A percentile compares a stretch with the other conserved stretches of the same genome.
These are phyloP conservation scores for Sambucus nigra DNA, from an alignment of 129 eudicot species.

Conservation along the genomic window DNA sequence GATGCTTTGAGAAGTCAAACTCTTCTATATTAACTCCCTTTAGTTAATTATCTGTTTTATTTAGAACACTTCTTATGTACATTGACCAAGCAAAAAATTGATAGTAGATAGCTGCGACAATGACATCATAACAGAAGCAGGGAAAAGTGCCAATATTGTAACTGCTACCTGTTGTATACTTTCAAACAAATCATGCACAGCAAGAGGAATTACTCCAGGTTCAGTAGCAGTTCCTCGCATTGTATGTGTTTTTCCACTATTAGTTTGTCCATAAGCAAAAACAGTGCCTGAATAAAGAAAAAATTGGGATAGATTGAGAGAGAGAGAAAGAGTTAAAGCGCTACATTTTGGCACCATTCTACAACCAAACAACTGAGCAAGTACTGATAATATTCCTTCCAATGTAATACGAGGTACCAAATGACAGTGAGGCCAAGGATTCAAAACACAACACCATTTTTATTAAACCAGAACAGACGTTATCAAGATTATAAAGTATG, in stretches of 20 bases:
- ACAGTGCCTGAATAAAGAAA: conserved; percentile 68
- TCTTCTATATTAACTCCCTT: neutral
- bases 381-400: too few relatives aligned
- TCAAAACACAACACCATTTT: too few relatives aligned
- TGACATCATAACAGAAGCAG: conserved; percentile 1
- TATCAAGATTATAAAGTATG: too few relatives aligned
- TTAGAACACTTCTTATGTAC: neutral
- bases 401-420: too few relatives aligned
- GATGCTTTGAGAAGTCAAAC: neutral
- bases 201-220: conserved; percentile 90
- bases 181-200: conserved; percentile 70
- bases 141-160: neutral
- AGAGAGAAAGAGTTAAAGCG: neutral
- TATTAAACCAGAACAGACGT: too few relatives aligned
- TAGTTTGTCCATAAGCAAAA: conserved; percentile 97
- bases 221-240: conserved; percentile 84
- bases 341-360: too few relatives aligned
- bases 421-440: too few relatives aligned
- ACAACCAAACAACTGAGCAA: too few relatives aligned
- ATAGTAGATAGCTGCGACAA: neutral
- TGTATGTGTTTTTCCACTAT: conserved; percentile 95
- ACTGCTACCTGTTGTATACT: conserved; percentile 65
- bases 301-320: neutral
- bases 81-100: neutral
- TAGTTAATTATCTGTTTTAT: neutral